These are phyloP conservation scores for Aurifilum marmelostoma DNA, from an alignment of 2,329 filamentous ascomycete genomes.

Conservation along the genomic window DNA sequence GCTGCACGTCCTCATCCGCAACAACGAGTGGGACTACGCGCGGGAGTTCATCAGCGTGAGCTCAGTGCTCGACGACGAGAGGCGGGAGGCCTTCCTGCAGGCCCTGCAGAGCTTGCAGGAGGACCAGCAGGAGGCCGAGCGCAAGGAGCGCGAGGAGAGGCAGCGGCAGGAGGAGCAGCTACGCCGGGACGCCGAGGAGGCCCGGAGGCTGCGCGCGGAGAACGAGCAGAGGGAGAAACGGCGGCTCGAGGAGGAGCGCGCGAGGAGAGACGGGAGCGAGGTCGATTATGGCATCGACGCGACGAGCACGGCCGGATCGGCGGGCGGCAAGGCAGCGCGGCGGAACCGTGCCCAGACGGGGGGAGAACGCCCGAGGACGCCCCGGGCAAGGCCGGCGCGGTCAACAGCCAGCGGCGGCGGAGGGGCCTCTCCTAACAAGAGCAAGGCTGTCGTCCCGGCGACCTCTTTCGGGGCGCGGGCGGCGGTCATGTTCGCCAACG, in stretches of 20 bases:
- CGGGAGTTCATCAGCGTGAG: slow-evolving; percentile 86
- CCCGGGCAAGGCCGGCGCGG: slow-evolving; percentile 23
- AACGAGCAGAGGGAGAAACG: slow-evolving; percentile 60
- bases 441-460: slow-evolving; percentile 39
- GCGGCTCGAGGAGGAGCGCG: slow-evolving; percentile 58
- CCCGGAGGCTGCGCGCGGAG: slow-evolving; percentile 57
- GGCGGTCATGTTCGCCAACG: slow-evolving; percentile 54
- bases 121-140: slow-evolving; percentile 75
- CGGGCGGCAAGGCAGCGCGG: slow-evolving; percentile 30
- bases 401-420: slow-evolving; percentile 13
- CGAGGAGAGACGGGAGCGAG: slow-evolving; percentile 57
- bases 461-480: slow-evolving; percentile 53
- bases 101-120: slow-evolving; percentile 83
- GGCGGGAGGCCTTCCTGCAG: slow-evolving; percentile 84
- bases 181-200: slow-evolving; percentile 60
- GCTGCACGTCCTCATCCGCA: slow-evolving; percentile 89
- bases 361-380: slow-evolving; percentile 21
- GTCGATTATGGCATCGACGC: slow-evolving; percentile 71
- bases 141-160: slow-evolving; percentile 63
- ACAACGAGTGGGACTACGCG: slow-evolving; percentile 95
- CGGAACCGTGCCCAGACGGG: slow-evolving; percentile 18
- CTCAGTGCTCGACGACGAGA: slow-evolving; percentile 88
- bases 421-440: slow-evolving; percentile 31
- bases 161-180: slow-evolving; percentile 60
- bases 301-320: slow-evolving; percentile 44